Evolutionary conservation across 2,329 filamentous ascomycete genomes (phyloP), one percentile per base, ranked within the genome.

Genomic region (Alternaria angustiovoidea): DNA sequence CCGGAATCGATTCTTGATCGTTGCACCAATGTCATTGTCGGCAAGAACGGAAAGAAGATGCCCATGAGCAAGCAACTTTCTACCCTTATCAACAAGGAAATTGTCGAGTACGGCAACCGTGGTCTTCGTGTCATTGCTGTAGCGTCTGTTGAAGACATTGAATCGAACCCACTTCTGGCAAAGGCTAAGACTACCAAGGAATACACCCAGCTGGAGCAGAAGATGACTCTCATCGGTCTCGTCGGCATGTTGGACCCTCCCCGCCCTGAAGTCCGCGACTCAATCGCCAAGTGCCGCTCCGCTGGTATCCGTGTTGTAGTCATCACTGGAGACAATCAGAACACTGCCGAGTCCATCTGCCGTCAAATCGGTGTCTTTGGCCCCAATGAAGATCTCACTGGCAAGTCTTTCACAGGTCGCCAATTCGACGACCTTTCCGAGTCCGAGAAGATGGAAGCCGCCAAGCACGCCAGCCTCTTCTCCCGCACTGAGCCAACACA

Each of bases 231-330:
- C 53, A 86, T 99, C 67, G 95, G 95, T 66, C 88, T 99, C 56
- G 91, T 97, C 69, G 93, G 91, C 71, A 99, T 99, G 95, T 86
- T 97, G 75, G 95, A 99, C 78, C 95, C 95, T 71, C 95, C 95
- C 72, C 92, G 95, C 38, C 91, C 93, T 48, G 95, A 99, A 81
- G 95, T 98, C 11, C 87, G 91, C 53, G 86, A 83, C 51, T 95
- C 95, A 48, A 96, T 99, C 71, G 85, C 85, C 75, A 91, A 96
- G 79, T 99, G 95, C 81, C 92, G 90, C 79, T 89, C 92, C 64
- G 95, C 95, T 69, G 95, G 95, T 69, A 98, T 99, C 72, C 91
- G 95, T 63, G 93, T 99, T 51, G 93, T 99, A 69, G 95, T 99
- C 66, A 97, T 99, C 79, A 99, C 95, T 54, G 95, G 95, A 74